Conservation (phyloP, 2,329 filamentous ascomycete genomes). For the Phialophora macrospora region DNA sequence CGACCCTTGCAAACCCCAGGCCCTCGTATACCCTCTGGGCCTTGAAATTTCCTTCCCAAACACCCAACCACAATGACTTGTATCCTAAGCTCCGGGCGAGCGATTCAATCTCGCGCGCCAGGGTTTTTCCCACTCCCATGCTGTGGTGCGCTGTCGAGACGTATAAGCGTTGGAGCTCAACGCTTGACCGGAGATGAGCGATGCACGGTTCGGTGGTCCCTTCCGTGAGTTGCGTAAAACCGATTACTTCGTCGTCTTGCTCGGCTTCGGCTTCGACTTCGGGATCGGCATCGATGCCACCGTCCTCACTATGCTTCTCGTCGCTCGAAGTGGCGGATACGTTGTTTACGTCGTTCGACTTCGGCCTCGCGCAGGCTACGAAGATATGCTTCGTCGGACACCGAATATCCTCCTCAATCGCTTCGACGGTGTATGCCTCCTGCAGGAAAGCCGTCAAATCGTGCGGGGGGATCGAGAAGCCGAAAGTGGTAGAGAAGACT, state of each 20-base stretch:
- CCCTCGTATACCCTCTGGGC: slow-evolving; percentile 35
- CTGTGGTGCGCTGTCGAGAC: slow-evolving; percentile 29
- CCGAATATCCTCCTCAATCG: slow-evolving; percentile 30
- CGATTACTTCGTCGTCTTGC: slow-evolving; percentile 23
- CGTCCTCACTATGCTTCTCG: not conserved
- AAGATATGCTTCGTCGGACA: slow-evolving; percentile 27
- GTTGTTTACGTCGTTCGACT: not conserved
- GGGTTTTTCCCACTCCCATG: slow-evolving; percentile 24
- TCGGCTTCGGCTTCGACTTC: not conserved
- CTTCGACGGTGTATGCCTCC: slow-evolving; percentile 28
- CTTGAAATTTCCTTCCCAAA: slow-evolving; percentile 37
- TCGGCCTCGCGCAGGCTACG: slow-evolving; percentile 22
- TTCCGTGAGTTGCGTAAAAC: slow-evolving; percentile 34
- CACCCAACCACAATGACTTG: slow-evolving; percentile 32
- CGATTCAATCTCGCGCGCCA: slow-evolving; percentile 22
- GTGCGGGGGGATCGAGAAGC: slow-evolving; percentile 33
- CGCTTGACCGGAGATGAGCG: slow-evolving; percentile 20
- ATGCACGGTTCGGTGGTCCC: slow-evolving; percentile 34
- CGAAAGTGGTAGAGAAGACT: slow-evolving; percentile 34
- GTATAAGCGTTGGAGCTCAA: slow-evolving; percentile 36
- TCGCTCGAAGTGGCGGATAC: not conserved
- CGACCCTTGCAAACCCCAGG: slow-evolving; percentile 29
- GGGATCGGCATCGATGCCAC: not conserved
- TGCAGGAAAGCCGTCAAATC: slow-evolving; percentile 33
- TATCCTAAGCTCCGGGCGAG: slow-evolving; percentile 28